Percentiles rank a stretch among this genome's conserved stretches.
Evolutionary conservation across 208 protist genomes (phyloP).

Genomic region (Leishmania major): DNA sequence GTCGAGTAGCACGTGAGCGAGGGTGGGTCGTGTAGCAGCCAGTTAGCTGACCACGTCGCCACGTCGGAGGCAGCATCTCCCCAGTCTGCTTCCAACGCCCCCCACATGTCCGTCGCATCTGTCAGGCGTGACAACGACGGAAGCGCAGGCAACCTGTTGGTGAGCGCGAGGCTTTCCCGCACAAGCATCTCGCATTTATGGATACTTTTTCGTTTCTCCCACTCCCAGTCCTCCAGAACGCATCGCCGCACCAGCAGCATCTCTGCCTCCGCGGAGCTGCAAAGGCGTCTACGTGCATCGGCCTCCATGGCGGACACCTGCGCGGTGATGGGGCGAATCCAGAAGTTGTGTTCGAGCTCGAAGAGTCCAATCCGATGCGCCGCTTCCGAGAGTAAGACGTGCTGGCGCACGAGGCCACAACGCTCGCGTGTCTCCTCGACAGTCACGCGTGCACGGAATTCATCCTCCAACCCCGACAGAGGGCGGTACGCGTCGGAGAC

Average conservation of each 20-base stretch:
- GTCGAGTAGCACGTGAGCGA: conserved; percentile 2
- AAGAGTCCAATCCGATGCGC: not conserved
- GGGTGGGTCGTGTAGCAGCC: not conserved
- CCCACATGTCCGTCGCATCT: conserved; percentile 9
- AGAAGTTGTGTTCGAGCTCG: not conserved
- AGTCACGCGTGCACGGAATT: conserved; percentile 6
- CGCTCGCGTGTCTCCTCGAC: conserved; percentile 4
- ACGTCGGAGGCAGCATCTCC: conserved; percentile 4
- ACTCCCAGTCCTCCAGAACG: conserved; percentile 11
- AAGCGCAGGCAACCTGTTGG: not conserved
- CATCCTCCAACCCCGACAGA: conserved; percentile 10
- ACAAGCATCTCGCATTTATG: conserved; percentile 3
- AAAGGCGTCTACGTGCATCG: conserved; percentile 2
- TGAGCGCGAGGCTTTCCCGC: not conserved
- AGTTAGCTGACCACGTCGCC: conserved; percentile 1
- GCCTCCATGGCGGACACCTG: conserved; percentile 11
- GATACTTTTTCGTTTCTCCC: not conserved
- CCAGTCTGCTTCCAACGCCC: conserved; percentile 8
- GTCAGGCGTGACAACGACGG: not conserved
- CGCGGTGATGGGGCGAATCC: not conserved
- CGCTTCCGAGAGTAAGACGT: not conserved
- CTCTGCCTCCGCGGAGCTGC: not conserved
- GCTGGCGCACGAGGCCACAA: not conserved
- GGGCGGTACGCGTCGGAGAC: conserved; percentile 22
- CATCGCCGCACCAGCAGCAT: not conserved